Conservation (phyloP, 345 rosid species). For the Salix koriyanagi region DNA sequence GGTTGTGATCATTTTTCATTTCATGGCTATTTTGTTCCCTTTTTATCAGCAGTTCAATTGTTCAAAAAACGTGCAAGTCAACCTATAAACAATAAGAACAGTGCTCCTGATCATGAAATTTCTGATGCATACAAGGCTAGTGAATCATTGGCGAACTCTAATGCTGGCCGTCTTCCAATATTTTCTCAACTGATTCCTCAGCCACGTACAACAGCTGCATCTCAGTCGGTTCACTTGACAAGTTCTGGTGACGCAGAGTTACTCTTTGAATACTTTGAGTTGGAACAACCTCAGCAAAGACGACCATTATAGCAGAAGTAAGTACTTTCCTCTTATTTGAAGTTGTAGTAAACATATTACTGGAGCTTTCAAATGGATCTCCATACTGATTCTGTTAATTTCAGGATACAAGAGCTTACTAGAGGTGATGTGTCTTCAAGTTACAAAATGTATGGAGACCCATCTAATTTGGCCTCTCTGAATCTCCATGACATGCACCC, state of each 20-base stretch:
- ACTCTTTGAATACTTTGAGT: conserved; percentile 55
- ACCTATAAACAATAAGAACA: background rate
- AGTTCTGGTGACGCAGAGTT: conserved; percentile 31
- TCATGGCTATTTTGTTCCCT: conserved; percentile 56
- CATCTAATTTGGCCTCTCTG: conserved; percentile 29
- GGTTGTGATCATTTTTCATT: conserved; percentile 44
- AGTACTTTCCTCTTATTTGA: conserved; percentile 3
- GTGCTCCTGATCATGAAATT: conserved; percentile 15
- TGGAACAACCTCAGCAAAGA: conserved; percentile 51
- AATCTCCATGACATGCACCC: conserved; percentile 46
- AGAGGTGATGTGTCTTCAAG: conserved; percentile 22
- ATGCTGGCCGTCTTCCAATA: conserved; percentile 19
- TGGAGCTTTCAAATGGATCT: background rate
- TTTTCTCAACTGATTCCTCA: conserved; percentile 35
- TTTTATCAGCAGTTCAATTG: conserved; percentile 54
- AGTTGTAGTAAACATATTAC: background rate
- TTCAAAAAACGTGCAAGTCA: conserved; percentile 24
- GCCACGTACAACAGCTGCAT: conserved; percentile 10
- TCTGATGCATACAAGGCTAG: conserved; percentile 3
- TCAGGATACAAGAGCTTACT: conserved; percentile 50
- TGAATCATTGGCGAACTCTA: conserved; percentile 14
- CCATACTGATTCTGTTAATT: conserved; percentile 1
- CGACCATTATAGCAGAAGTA: conserved; percentile 53
- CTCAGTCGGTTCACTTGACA: conserved; percentile 16
- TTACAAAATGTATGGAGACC: conserved; percentile 44